Evolutionary conservation across 2,329 filamentous ascomycete species (phyloP), one percentile per base, ranked within the genome.

Genomic region (Knufia fluminis): DNA sequence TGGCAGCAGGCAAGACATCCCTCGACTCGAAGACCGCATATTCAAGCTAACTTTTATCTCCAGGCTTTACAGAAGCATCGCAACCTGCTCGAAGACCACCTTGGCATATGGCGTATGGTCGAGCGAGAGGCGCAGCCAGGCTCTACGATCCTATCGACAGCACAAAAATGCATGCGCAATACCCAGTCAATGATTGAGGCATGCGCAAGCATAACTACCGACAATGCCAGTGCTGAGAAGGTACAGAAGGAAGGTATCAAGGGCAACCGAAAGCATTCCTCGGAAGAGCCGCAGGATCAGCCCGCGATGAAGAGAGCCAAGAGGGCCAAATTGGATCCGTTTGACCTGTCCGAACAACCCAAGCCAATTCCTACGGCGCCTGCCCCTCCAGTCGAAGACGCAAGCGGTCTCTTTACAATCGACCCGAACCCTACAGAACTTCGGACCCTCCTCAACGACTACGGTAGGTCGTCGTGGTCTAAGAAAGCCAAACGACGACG

Each of bases 361-460:
- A 14, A 12, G 33, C 14, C 42, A 12, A 24, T 19, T 16, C 12
- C 17, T 19, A 16, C 9, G 7, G 22, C 12, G 3, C 24, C 42
- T 4, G n/a, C 23, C n/a, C 28, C 54, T 22, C 54, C 51, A 14
- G 28, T 46, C 7, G 19, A 47, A 9, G 57, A 59, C 46, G 45
- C 52, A 8, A 57, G 54, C 35, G 57, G 55, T n/a, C 50, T 59
- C 2, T 59, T 59, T 28, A 49, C 52, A 2, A 48, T 58, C n/a
- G 57, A 59, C 42, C 46, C 56, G 3, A 59, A 55, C 36, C 57
- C 57, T 4, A 58, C 54, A 9, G 48, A 49, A 7, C 22, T 58
- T 17, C 45, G 55, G 19, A 12, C 49, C 9, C n/a, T 38, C 26
- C 49, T 43, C 43, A 47, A 35, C 23, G 28, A 33, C 8, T 28